A percentile compares a stretch with the other conserved stretches of the same genome.
These are phyloP conservation scores for Amanita muscaria DNA, from an alignment of 768 basidiomycete genomes.

Conservation along the genomic window DNA sequence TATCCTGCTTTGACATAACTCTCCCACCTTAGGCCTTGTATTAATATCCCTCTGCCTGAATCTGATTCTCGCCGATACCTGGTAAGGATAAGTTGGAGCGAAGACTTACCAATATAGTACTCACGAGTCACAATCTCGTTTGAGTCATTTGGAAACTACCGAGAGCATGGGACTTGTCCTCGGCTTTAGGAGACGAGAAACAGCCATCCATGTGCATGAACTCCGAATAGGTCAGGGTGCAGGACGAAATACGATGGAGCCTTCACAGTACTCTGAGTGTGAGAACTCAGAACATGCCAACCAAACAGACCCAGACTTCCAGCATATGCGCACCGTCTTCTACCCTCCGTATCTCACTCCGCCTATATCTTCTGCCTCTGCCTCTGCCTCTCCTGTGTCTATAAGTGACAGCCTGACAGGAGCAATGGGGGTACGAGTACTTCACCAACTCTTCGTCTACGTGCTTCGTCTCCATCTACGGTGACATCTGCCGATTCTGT, in stretches of 20 bases:
- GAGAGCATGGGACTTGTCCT: too few species aligned
- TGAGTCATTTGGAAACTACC: too few species aligned
- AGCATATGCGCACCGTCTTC: too few species aligned
- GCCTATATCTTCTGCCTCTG: constrained; percentile 10
- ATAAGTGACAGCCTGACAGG: neutral
- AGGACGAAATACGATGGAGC: too few species aligned
- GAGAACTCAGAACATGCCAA: too few species aligned
- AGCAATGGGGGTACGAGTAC: neutral
- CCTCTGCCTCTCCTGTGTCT: constrained; percentile 1
- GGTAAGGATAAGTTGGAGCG: constrained; percentile 29
- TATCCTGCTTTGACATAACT: constrained; percentile 86
- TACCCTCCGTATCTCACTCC: too few species aligned
- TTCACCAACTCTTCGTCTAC: neutral
- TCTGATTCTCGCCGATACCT: constrained; percentile 29
- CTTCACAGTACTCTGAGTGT: too few species aligned
- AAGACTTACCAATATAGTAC: constrained; percentile 51
- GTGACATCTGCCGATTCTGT: constrained; percentile 2
- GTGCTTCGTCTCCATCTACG: neutral
- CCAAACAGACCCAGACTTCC: too few species aligned
- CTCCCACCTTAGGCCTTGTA: constrained; percentile 69
- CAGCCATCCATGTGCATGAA: too few species aligned
- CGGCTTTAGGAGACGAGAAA: too few species aligned
- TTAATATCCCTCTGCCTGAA: constrained; percentile 52
- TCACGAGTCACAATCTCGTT: too few species aligned
- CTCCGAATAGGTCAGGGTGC: too few species aligned